Percentiles rank a stretch among this genome's conserved stretches.
Evolutionary conservation across 371 early-diverging fungal species (phyloP).

Genomic region (Enterocytospora artemiae): DNA sequence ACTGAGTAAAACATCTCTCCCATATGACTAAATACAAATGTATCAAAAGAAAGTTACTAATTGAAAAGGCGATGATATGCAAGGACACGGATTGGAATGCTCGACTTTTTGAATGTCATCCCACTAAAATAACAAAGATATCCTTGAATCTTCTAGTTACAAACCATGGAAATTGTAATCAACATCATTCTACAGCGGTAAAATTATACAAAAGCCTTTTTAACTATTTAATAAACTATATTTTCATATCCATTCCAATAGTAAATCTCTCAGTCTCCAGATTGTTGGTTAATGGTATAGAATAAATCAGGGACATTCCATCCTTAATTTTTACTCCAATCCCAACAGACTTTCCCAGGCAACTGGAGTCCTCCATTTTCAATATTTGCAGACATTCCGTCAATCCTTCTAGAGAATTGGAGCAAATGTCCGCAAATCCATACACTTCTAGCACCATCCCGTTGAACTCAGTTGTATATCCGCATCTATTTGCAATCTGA

Average conservation of each 20-base stretch:
- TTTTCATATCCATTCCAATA: conserved; percentile 18
- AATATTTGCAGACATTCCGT: background rate
- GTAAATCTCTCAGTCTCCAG: conserved; percentile 7
- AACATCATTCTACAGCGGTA: too few species aligned
- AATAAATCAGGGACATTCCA: conserved; percentile 7
- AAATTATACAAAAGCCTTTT: too few species aligned
- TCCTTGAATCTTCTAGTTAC: too few species aligned
- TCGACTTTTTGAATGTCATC: too few species aligned
- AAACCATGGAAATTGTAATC: too few species aligned
- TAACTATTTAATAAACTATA: too few species aligned
- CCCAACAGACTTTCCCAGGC: conserved; percentile 21
- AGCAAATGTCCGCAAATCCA: conserved; percentile 9
- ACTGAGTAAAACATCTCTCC: too few species aligned
- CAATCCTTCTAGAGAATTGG: conserved; percentile 3
- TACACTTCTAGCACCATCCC: conserved; percentile 6
- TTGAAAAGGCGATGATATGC: too few species aligned
- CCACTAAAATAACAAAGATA: too few species aligned
- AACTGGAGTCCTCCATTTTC: background rate
- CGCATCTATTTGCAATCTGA: background rate
- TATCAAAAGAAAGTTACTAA: too few species aligned
- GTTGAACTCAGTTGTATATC: background rate
- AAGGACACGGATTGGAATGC: too few species aligned
- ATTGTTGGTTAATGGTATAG: conserved; percentile 19
- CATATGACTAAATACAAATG: too few species aligned
- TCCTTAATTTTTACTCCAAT: conserved; percentile 6